Evolutionary conservation across 352 stramenopile species (phyloP), one percentile per base, ranked within the genome.

Genomic region (Globisporangium solare): DNA sequence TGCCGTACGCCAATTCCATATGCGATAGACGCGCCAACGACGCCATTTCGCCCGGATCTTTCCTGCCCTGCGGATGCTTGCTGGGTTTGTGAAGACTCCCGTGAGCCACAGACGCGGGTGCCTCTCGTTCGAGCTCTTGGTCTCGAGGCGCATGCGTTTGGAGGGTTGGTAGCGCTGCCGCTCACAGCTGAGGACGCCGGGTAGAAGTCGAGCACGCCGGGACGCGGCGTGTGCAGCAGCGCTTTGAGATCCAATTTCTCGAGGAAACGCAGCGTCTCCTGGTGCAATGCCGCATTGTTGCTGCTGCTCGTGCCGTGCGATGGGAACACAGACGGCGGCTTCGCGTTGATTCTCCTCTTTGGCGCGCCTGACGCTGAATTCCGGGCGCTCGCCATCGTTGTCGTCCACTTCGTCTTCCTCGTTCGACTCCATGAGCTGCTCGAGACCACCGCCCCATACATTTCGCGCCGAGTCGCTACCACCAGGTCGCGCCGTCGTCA

Each of bases 1-100:
- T 90, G 15, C 82, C 82, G 52, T 92, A 92, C 13, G 66, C 78
- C 27, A 66, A 70, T 54, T 83, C 78, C 67, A 92, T 83, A 53
- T 87, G 60, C 0, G 73, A 73, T 1, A 89, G 53, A 1, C 79
- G 74, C 8, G 65, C 57, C 1, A 59, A 37, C 12, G 55, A 46
- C 37, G 24, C 24, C 24, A 27, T 27, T 2, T 63, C 46, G 0
- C 15, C 20, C 1, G 18, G 15, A 2, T 47, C 15, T 54, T 41
- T 56, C 46, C 46, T 60, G 12, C 39, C 17, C 0, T 8, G 18
- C 21, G 35, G 37, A 32, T 56, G 45, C 14, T 15, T 20, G 2
- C 24, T 13, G 2, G 12, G 17, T n/a, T 56, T 13, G 18, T 55
- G 27, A 42, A 46, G n/a, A 40, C 42, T 43, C 22, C 8, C 31